These are phyloP conservation scores for Athelia sp. DNA, from an alignment of 1,284 basidiomycete genomes.

Conservation along the genomic window DNA sequence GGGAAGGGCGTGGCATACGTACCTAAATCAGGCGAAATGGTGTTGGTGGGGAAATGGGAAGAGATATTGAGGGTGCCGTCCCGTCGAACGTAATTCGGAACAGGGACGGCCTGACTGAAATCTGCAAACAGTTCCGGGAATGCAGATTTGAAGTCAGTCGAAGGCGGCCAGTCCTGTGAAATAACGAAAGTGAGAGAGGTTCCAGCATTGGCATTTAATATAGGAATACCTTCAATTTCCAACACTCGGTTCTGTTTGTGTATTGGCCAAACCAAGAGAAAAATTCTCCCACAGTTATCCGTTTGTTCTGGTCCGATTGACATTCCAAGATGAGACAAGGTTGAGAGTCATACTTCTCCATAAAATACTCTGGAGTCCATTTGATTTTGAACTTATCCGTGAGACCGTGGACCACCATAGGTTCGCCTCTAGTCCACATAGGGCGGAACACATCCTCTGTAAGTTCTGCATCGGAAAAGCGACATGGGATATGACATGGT, in stretches of 20 bases:
- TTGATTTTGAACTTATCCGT: slow-evolving; percentile 54
- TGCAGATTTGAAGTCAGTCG: slow-evolving; percentile 75
- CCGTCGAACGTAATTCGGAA: slow-evolving; percentile 83
- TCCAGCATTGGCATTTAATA: slow-evolving; percentile 5
- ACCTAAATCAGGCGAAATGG: slow-evolving; percentile 85
- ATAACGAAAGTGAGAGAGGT: too few relatives aligned
- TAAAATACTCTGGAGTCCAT: slow-evolving; percentile 85
- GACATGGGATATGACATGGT: slow-evolving; percentile 40
- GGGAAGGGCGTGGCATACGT: slow-evolving; percentile 28
- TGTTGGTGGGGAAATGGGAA: slow-evolving; percentile 82
- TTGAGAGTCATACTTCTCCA: slow-evolving; percentile 62
- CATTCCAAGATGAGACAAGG: slow-evolving; percentile 77
- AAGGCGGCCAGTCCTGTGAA: slow-evolving; percentile 87
- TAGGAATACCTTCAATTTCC: slow-evolving; percentile 87
- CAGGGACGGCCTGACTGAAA: slow-evolving; percentile 78
- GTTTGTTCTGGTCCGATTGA: slow-evolving; percentile 61
- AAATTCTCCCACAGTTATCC: slow-evolving; percentile 71
- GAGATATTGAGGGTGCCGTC: slow-evolving; percentile 88
- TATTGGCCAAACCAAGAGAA: slow-evolving; percentile 77
- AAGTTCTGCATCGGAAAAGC: slow-evolving; percentile 47
- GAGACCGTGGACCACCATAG: slow-evolving; percentile 71
- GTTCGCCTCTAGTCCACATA: slow-evolving; percentile 71
- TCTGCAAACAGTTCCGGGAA: slow-evolving; percentile 90
- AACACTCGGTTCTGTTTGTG: slow-evolving; percentile 47
- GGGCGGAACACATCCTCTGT: slow-evolving; percentile 58